Conservation (phyloP, 2,329 filamentous ascomycete genomes). For the Seiridium cupressi region DNA sequence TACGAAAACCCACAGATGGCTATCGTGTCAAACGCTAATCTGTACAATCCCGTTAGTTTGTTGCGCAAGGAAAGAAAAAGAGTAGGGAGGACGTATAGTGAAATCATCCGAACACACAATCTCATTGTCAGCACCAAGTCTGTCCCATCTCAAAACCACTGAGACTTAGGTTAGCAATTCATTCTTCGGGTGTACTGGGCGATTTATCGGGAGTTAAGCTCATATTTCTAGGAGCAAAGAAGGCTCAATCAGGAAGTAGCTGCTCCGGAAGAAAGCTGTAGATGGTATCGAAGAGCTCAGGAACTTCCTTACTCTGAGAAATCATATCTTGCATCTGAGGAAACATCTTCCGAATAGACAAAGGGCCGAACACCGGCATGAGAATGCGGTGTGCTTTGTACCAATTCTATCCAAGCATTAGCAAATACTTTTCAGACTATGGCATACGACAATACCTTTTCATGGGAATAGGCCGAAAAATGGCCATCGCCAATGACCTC, state of each 20-base stretch:
- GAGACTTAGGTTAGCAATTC: no score
- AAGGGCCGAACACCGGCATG: slow-evolving; percentile 51
- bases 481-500: background rate
- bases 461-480: background rate
- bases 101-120: slow-evolving; percentile 58
- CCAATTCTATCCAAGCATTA: slow-evolving; percentile 34
- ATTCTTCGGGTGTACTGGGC: no score
- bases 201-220: no score
- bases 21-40: slow-evolving; percentile 61
- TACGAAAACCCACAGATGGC: slow-evolving; percentile 57
- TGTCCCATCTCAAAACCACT: slow-evolving; percentile 53
- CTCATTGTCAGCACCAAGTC: slow-evolving; percentile 36
- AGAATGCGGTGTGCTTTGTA: slow-evolving; percentile 51
- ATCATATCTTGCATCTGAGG: slow-evolving; percentile 19
- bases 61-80: background rate
- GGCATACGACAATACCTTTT: background rate
- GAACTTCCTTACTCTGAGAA: background rate
- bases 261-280: slow-evolving; percentile 24
- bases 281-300: no score
- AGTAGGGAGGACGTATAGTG: slow-evolving; percentile 31
- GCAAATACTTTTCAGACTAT: background rate
- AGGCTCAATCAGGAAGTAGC: no score
- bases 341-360: slow-evolving; percentile 54
- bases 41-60: slow-evolving; percentile 12
- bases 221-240: no score